Evolutionary conservation across 129 eudicot species (phyloP).

Genomic region (Lonicera japonica): DNA sequence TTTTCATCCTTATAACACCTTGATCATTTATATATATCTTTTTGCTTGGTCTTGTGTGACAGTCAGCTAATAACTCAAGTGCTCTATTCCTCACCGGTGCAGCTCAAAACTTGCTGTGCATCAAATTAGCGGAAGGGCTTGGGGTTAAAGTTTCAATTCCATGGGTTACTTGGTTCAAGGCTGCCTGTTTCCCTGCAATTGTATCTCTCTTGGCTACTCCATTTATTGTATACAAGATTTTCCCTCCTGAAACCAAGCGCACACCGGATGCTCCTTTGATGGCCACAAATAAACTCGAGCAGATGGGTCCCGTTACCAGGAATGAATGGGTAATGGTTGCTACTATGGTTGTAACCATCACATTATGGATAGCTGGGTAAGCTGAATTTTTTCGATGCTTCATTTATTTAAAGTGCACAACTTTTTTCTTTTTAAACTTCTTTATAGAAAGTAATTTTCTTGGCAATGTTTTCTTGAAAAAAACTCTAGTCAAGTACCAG

Average conservation of each 20-base stretch:
- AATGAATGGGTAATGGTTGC: constrained; percentile 81
- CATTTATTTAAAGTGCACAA: no score
- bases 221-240: constrained; percentile 54
- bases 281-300: constrained; percentile 51
- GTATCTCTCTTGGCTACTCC: constrained; percentile 55
- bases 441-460: no score
- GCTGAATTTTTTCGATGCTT: no score
- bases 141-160: constrained; percentile 56
- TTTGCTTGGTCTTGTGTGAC: constrained; percentile 25
- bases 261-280: constrained; percentile 75
- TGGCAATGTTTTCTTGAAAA: no score
- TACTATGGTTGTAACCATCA: constrained; percentile 70
- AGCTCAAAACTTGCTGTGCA: constrained; percentile 80
- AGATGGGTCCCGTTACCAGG: constrained; percentile 70
- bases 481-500: no score
- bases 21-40: not conserved
- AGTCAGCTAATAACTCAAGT: constrained; percentile 75
- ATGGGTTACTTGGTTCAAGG: constrained; percentile 82
- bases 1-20: not conserved
- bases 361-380: constrained; percentile 82
- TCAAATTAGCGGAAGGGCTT: constrained; percentile 68
- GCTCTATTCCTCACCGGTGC: constrained; percentile 91
- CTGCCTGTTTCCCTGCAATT: constrained; percentile 58
- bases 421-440: no score
- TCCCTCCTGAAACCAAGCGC: constrained; percentile 69